Conservation (phyloP, 176 grass and related monocot species). For the Guadua angustifolia region DNA sequence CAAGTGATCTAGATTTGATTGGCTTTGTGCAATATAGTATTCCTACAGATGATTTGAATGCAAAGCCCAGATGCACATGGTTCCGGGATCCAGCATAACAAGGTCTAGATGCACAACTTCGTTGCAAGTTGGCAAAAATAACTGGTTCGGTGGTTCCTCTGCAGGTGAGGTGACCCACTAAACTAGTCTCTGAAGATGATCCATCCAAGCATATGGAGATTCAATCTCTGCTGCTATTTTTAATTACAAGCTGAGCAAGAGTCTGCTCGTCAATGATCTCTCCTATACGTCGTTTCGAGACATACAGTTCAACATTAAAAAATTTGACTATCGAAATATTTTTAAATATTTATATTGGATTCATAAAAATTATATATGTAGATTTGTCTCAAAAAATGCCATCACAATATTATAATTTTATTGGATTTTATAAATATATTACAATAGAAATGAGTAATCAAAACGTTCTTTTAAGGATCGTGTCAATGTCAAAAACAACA, state of each 20-base stretch:
- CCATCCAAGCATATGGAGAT: conserved; percentile 14
- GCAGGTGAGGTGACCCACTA: conserved; percentile 12
- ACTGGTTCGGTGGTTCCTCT: not conserved
- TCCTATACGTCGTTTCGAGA: no score
- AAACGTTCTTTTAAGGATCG: no score
- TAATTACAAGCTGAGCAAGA: not conserved
- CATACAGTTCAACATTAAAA: no score
- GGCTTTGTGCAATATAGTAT: not conserved
- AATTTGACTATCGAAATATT: no score
- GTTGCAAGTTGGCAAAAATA: not conserved
- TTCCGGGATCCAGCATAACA: conserved; percentile 17
- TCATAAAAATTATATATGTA: no score
- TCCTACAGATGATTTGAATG: not conserved
- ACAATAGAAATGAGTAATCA: no score
- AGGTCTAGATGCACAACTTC: conserved; percentile 25
- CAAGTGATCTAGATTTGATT: conserved; percentile 1
- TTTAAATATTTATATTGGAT: no score
- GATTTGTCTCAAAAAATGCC: no score
- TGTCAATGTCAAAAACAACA: no score
- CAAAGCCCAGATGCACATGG: conserved; percentile 31
- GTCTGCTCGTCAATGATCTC: not conserved
- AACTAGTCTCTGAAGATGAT: not conserved
- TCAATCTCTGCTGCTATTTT: not conserved
- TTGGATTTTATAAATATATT: no score
- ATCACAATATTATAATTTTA: no score